Conservation (phyloP, 371 early-diverging fungal species). For the Rhizopus sp. region DNA sequence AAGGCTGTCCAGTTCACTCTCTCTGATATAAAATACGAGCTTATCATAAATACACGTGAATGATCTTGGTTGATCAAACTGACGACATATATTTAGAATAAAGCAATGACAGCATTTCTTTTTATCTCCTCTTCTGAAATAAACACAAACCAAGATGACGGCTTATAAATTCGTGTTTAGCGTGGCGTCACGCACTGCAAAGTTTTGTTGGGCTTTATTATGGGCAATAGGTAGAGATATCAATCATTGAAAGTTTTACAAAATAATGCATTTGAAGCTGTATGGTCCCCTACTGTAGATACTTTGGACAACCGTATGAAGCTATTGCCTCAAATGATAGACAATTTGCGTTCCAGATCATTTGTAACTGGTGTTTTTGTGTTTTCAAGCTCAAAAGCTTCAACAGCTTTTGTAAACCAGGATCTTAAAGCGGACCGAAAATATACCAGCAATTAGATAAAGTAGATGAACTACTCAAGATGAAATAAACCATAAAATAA, state of each 20-base stretch:
- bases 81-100: too few relatives aligned
- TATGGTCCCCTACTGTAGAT: constrained; percentile 7
- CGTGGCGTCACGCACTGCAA: constrained; percentile 8
- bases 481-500: neutral
- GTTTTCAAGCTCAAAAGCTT: constrained; percentile 17
- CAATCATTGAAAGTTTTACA: constrained; percentile 8
- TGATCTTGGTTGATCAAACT: too few relatives aligned
- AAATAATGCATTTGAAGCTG: constrained; percentile 9
- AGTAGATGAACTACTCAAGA: constrained; percentile 4
- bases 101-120: too few relatives aligned
- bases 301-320: constrained; percentile 6
- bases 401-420: constrained; percentile 1
- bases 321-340: constrained; percentile 10
- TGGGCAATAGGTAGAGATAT: constrained; percentile 14
- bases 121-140: constrained; percentile 13
- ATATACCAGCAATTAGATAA: constrained; percentile 6
- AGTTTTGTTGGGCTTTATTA: constrained; percentile 10
- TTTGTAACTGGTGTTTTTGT: constrained; percentile 13
- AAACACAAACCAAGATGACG: constrained; percentile 15
- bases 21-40: too few relatives aligned
- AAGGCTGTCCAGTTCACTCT: too few relatives aligned
- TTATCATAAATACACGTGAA: too few relatives aligned
- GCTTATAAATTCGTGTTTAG: too few relatives aligned
- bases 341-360: constrained; percentile 12
- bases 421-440: constrained; percentile 8